A percentile compares a stretch with the other conserved stretches of the same genome.
phyloP scores from a whole-genome alignment of 768 basidiomycete genomes.

The Tephrocybe sp. region DNA sequence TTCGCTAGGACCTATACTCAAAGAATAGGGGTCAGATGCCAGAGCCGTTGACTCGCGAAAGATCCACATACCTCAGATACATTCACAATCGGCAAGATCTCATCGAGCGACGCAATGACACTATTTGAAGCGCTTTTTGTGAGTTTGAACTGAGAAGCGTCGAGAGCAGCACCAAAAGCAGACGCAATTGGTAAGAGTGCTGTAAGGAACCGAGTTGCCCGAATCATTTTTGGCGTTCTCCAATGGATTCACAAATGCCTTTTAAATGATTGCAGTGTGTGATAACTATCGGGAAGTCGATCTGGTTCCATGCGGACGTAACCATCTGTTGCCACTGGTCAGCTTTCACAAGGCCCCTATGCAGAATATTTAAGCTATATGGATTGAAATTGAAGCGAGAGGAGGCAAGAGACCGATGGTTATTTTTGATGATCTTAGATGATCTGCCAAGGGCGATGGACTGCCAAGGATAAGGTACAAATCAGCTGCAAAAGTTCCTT shows the following conservation, averaged over 20 bases:
- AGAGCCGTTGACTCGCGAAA: background rate
- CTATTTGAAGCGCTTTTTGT: slow-evolving; percentile 21
- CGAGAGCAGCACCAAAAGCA: background rate
- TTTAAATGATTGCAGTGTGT: background rate
- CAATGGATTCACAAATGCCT: background rate
- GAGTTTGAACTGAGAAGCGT: slow-evolving; percentile 32
- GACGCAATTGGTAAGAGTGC: background rate
- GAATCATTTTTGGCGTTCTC: background rate
- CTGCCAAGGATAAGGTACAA: no score
- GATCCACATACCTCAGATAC: slow-evolving; percentile 9
- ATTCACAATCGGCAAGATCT: slow-evolving; percentile 11
- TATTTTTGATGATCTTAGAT: no score
- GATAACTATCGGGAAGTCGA: background rate
- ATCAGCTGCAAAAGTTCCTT: no score
- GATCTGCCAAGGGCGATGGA: no score
- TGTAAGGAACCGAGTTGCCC: background rate
- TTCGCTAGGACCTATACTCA: slow-evolving; percentile 6
- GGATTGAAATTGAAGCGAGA: no score
- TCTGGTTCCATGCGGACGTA: no score
- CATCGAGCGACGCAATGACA: slow-evolving; percentile 10
- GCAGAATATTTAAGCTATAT: no score
- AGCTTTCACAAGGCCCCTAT: no score
- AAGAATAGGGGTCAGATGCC: background rate
- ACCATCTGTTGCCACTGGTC: no score
- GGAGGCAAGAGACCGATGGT: no score